Evolutionary conservation across 73 alveolate genomes (phyloP), one percentile per base, ranked within the genome.

Genomic region (Paramecium biaurelia): DNA sequence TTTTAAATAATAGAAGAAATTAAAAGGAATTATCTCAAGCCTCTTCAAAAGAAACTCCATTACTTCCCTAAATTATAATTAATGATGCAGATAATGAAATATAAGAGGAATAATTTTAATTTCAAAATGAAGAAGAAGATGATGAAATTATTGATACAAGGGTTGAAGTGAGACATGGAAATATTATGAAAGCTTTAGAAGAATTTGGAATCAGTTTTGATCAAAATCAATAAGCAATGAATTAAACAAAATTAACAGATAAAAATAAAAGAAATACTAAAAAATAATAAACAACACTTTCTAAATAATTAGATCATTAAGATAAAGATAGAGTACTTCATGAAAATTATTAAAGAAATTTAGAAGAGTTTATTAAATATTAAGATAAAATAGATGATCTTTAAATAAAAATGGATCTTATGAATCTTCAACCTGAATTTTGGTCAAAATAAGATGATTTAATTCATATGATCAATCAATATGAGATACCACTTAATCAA

Each of bases 391-490:
- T 34, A 5, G 86, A 72, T 34, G 53, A 72, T 28, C 45, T 72
- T 10, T n/a, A 37, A 34, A 34, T 34, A 9, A 72, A 72, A 72
- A 72, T 72, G 86, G 58, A 72, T 32, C 57, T 37, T 0, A 28
- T 72, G 45, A 34, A 72, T 12, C 32, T 35, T 12, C n/a, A 72
- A 38, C 56, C 86, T 34, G 86, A 72, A 5, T 72, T 72, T 72
- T 72, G 86, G 86, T 35, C 35, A n/a, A 42, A 72, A 72, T 3
- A 72, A 37, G 86, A 72, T 72, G 86, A 72, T 34, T 34, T 72
- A 72, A 34, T 72, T 14, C 35, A 72, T 72, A 28, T 72, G 58
- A 72, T 72, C 2, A 67, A 67, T 67, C 23, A 67, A 67, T 72
- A 35, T 34, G 86, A 37, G 8, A 63, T 63, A 14, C 49, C 41